These are phyloP conservation scores for Leptomonas seymouri DNA, from an alignment of 208 protist species.

Conservation along the genomic window DNA sequence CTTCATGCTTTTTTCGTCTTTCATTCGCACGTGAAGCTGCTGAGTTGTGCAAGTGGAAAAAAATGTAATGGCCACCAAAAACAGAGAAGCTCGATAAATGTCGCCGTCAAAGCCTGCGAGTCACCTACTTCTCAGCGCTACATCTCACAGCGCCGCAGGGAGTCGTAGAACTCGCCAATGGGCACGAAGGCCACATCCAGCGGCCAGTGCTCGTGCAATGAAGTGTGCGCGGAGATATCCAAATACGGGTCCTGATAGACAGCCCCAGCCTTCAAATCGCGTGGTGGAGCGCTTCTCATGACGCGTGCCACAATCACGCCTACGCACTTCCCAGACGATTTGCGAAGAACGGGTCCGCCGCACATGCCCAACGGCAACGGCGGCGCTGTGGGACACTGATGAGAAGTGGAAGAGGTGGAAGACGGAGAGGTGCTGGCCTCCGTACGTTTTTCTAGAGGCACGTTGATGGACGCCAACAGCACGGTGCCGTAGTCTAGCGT, in stretches of 20 bases:
- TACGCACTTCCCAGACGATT: conserved; percentile 76
- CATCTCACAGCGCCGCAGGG: conserved; percentile 72
- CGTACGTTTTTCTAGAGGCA: conserved; percentile 1
- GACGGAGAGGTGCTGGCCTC: not conserved
- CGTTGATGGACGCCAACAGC: conserved; percentile 56
- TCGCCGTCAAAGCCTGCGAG: too few relatives aligned
- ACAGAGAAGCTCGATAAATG: too few relatives aligned
- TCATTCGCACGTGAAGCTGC: too few relatives aligned
- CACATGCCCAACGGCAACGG: conserved; percentile 78
- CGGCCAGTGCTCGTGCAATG: conserved; percentile 49
- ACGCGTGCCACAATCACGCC: conserved; percentile 84
- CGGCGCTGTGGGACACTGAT: conserved; percentile 1
- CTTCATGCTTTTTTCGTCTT: too few relatives aligned
- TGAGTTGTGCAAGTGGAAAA: too few relatives aligned
- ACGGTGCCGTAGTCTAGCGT: conserved; percentile 90
- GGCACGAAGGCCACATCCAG: conserved; percentile 84
- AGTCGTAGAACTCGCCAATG: conserved; percentile 70
- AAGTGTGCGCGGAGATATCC: conserved; percentile 73
- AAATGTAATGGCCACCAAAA: too few relatives aligned
- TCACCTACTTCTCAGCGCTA: conserved; percentile 15
- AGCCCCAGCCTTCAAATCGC: conserved; percentile 38
- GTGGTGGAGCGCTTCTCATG: conserved; percentile 58
- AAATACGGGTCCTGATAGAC: conserved; percentile 80
- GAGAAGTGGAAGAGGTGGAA: not conserved
- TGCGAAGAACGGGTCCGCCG: conserved; percentile 85